Base-by-base conservation (phyloP, 257 asterid species). In the Solanum etuberosum region DNA sequence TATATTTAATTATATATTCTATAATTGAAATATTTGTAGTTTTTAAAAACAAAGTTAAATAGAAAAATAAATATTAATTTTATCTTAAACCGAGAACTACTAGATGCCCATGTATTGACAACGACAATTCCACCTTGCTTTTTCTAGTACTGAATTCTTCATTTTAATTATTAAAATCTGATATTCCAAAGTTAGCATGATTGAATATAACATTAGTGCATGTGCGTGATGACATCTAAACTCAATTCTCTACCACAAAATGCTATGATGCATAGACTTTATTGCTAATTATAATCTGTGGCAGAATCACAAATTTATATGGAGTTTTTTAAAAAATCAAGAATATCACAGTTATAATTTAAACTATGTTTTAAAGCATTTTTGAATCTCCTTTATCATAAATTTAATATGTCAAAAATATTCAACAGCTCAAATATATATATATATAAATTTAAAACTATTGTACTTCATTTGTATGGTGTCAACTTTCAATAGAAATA, bases 261-360 rank as follows among this genome's bases (percentile, higher is more conserved):
- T 51, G n/a, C 1, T 31, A 32, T 7, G 8, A 15, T 4, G 15
- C 40, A 70, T 70, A 7, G 23, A 54, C 4, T 7, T 7, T 1
- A 54, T 42, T 3, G 4, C 10, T 51, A 51, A 51, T 51, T 51
- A 51, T 51, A 51, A 51, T 51, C 1, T 0, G 61, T 6, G 3
- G n/a, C 10, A 51, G 0, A 51, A 51, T 51, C 4, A 51, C 9
- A 51, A 51, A 51, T 51, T 51, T 51, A 5, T 16, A 3, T 51
- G 0, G 0, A 51, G 6, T 0, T 15, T 48, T 14, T 0, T 0
- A 48, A 51, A 51, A 51, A 51, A 2, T 6, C 1, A 6, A 51
- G 4, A 51, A 51, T 51, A 51, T 16, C n/a, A 2, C 3, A 16
- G 4, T 51, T 51, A 51, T 51, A 51, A 51, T 51, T 51, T 18